Percentiles rank a stretch among this genome's conserved stretches.
Evolutionary conservation across 768 basidiomycete species (phyloP).

Genomic region (Lentinula guzmanii): DNA sequence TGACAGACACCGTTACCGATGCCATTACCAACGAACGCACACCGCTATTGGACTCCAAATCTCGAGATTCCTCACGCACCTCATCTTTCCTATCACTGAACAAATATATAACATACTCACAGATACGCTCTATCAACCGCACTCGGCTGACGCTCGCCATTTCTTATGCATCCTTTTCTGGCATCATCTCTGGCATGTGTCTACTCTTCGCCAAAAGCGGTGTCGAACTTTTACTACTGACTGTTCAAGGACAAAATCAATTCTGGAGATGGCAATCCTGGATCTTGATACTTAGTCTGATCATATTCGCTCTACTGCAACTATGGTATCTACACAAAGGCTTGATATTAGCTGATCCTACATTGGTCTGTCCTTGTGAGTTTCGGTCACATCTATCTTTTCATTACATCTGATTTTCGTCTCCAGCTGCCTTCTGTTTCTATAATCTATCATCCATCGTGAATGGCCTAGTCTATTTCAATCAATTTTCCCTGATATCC

Average conservation of each 20-base stretch:
- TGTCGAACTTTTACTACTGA: constrained; percentile 80
- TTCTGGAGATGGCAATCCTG: constrained; percentile 83
- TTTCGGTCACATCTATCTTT: constrained; percentile 11
- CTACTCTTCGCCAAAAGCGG: constrained; percentile 92
- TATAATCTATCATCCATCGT: constrained; percentile 92
- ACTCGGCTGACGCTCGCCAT: constrained; percentile 66
- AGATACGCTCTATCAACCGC: constrained; percentile 27
- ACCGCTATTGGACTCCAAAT: constrained; percentile 44
- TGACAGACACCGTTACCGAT: constrained; percentile 25
- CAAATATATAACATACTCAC: constrained; percentile 12
- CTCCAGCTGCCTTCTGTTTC: constrained; percentile 85
- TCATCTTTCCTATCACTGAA: constrained; percentile 17
- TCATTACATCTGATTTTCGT: constrained; percentile 12
- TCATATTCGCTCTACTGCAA: constrained; percentile 73
- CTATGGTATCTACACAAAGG: constrained; percentile 81
- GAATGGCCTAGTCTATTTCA: constrained; percentile 85
- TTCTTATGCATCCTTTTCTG: constrained; percentile 83
- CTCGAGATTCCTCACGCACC: constrained; percentile 22
- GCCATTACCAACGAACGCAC: constrained; percentile 45
- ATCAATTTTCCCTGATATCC: constrained; percentile 73
- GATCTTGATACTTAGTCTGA: constrained; percentile 68
- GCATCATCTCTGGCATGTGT: constrained; percentile 89
- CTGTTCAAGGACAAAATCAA: constrained; percentile 70
- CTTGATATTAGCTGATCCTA: constrained; percentile 76
- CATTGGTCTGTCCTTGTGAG: constrained; percentile 80